phyloP scores from a whole-genome alignment of 2,329 filamentous ascomycete genomes.

The Westerdykella sp. region DNA sequence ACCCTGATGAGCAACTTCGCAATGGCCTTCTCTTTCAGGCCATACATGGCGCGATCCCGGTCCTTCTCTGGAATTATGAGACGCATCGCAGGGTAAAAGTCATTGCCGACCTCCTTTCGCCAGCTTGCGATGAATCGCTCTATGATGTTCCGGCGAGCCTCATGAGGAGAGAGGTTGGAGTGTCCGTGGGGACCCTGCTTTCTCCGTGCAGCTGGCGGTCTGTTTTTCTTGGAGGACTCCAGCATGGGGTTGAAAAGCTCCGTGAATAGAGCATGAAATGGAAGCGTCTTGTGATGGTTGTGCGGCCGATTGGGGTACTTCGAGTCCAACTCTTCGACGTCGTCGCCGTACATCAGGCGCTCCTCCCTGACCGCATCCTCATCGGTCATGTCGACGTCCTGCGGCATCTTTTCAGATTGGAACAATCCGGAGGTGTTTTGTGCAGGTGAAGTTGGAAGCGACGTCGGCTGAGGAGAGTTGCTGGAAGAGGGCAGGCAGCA shows the following conservation, averaged over 20 bases:
- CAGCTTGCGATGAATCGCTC: slow-evolving; percentile 79
- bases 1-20: slow-evolving; percentile 86
- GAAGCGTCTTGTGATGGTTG: slow-evolving; percentile 72
- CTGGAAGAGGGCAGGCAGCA: no score
- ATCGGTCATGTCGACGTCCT: slow-evolving; percentile 35
- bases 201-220: slow-evolving; percentile 49
- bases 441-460: no score
- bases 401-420: slow-evolving; percentile 17
- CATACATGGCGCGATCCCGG: slow-evolving; percentile 84
- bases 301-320: slow-evolving; percentile 70
- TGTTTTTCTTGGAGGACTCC: slow-evolving; percentile 69
- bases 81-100: slow-evolving; percentile 88
- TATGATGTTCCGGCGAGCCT: slow-evolving; percentile 74
- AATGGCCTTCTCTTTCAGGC: slow-evolving; percentile 86
- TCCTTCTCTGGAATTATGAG: slow-evolving; percentile 92
- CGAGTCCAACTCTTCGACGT: slow-evolving; percentile 41
- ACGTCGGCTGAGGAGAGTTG: no score
- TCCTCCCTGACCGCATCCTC: slow-evolving; percentile 43
- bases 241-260: slow-evolving; percentile 74
- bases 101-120: slow-evolving; percentile 80
- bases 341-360: slow-evolving; percentile 45
- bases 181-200: slow-evolving; percentile 57
- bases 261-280: slow-evolving; percentile 72
- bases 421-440: not conserved
- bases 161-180: slow-evolving; percentile 61